Evolutionary conservation across 2,329 filamentous ascomycete species (phyloP), one percentile per base, ranked within the genome.

Genomic region (Peltaster fructicola): DNA sequence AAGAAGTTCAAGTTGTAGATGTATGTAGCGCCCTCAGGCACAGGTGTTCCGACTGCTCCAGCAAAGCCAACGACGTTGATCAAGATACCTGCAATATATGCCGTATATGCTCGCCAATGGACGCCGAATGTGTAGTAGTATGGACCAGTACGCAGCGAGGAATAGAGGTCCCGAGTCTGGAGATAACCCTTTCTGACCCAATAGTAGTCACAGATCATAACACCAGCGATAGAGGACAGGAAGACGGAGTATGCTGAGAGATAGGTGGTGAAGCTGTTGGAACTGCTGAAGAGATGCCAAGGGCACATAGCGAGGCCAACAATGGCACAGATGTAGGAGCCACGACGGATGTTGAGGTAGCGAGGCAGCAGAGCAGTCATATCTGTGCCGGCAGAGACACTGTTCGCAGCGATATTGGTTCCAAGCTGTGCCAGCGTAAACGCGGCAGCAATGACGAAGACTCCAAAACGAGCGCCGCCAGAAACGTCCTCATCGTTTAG

Each of bases 1-100:
- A 93, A 90, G 57, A 84, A 93, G 51, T 92, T 92, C 39, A 93
- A 44, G 36, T 82, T 78, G 58, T 91, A 93, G 31, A 93, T 69
- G 44, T 90, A 90, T 1, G 65, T 69, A 1, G 85, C 84, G 1
- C 75, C 82, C 5, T 67, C 57, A 0, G 85, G 84, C 0, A 92
- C 80, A 8, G 29, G 23, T 11, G 47, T 51, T 1, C 80, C 80
- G 14, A 92, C 65, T 0, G 77, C 81, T 3, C 80, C 82, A 1
- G 72, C 81, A 37, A 93, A 93, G 1, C 84, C 84, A 4, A 92
- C 80, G 4, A 93, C 77, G 39, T 92, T 92, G 58, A 91, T 74
- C 4, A 88, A 47, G 33, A 92, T 90, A 8, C 82, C 82, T 1
- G 67, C 58, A 30, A 91, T 65, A 47, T 92, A 91, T 0, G 84